A percentile compares a stretch with the other conserved stretches of the same genome.
phyloP scores from a whole-genome alignment of 2,329 filamentous ascomycete species.

The Fusarium kyushuense region DNA sequence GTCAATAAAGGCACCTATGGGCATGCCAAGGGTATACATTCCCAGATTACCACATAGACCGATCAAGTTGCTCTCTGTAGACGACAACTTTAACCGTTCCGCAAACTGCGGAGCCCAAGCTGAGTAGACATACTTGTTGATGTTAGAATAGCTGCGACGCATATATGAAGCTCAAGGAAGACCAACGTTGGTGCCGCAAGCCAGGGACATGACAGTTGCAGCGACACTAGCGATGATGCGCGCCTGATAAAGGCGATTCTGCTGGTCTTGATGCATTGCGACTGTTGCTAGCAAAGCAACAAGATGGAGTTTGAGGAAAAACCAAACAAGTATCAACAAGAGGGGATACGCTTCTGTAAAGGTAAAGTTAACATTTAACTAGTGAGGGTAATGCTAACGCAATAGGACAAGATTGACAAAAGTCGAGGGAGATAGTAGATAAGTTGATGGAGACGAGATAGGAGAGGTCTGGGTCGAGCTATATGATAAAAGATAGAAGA shows the following conservation, averaged over 20 bases:
- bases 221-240: slow-evolving; percentile 87
- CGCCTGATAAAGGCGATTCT: slow-evolving; percentile 65
- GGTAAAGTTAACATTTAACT: slow-evolving; percentile 33
- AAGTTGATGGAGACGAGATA: slow-evolving; percentile 17
- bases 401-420: slow-evolving; percentile 19
- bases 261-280: slow-evolving; percentile 47
- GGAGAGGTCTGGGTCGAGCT: background rate
- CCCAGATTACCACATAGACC: slow-evolving; percentile 88
- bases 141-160: slow-evolving; percentile 18
- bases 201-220: slow-evolving; percentile 85
- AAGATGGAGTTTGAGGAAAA: background rate
- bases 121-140: slow-evolving; percentile 89
- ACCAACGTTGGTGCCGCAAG: slow-evolving; percentile 91
- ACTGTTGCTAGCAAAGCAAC: background rate
- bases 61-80: slow-evolving; percentile 94
- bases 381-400: slow-evolving; percentile 31
- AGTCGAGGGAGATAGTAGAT: background rate
- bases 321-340: slow-evolving; percentile 3
- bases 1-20: slow-evolving; percentile 89
- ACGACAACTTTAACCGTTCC: slow-evolving; percentile 83
- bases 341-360: slow-evolving; percentile 18
- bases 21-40: slow-evolving; percentile 93
- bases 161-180: background rate
- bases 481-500: slow-evolving; percentile 5
- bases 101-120: slow-evolving; percentile 98